Conservation (phyloP, 1,284 basidiomycete genomes). For the Hortiboletus rubellus region DNA sequence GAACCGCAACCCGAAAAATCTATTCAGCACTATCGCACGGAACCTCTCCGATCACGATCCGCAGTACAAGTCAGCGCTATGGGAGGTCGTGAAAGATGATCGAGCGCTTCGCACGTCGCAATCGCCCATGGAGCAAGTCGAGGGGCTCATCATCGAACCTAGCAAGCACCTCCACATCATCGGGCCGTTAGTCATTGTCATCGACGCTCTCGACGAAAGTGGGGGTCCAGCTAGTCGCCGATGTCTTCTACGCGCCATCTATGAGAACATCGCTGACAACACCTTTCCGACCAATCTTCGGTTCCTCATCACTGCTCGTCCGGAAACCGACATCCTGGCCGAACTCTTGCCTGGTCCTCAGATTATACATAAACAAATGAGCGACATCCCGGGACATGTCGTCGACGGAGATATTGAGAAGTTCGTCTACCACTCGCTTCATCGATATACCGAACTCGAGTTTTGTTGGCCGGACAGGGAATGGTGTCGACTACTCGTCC, state of each 20-base stretch:
- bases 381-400: not conserved
- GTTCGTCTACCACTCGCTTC: not conserved
- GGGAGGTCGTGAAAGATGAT: not conserved
- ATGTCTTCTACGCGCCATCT: not conserved
- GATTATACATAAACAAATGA: not conserved
- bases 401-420: not conserved
- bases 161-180: not conserved
- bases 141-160: not conserved
- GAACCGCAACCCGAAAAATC: conserved; percentile 10
- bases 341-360: not conserved
- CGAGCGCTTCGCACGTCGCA: not conserved
- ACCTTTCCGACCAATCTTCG: conserved; percentile 1
- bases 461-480: not conserved
- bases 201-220: conserved; percentile 16
- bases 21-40: conserved; percentile 3
- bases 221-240: conserved; percentile 1
- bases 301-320: not conserved
- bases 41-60: not conserved
- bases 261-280: not conserved
- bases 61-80: not conserved
- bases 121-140: not conserved
- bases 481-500: too few species aligned
- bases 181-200: conserved; percentile 1
- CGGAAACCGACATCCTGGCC: not conserved
- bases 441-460: not conserved